Evolutionary conservation across 305 asterid species (phyloP), one percentile per base, ranked within the genome.

Genomic region (Solanum hybrid): DNA sequence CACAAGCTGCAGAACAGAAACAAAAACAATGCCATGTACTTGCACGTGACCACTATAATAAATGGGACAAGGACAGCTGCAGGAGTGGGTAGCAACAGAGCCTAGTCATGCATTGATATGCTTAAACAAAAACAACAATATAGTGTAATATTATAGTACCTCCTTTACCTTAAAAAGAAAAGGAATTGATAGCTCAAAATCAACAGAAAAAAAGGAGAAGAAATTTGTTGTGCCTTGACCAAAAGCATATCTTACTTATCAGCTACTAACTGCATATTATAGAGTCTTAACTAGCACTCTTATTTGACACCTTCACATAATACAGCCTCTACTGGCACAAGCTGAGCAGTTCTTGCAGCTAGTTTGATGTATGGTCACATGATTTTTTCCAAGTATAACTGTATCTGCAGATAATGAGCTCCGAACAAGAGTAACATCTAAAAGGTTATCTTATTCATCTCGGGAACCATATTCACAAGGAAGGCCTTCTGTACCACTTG

Each of bases 1-100:
- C 10, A 34, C 76, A 84, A 31, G 37, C 37, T 82, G 26, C 33
- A 17, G 20, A 31, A 29, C 39, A 84, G 41, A 84, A 51, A 84
- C 88, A 36, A 84, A 84, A 82, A 82, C 37, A 82, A 82, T 82
- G 87, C 17, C 10, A 82, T 39, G 72, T 82, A 82, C 87, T 41
- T 82, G 70, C 87, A 82, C 15, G 72, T 39, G 73, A 82, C 87
- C 87, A 82, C 73, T 27, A 27, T 39, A 41, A 39, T 82, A 82
- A 37, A 39, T 41, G 38, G 73, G 26, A 82, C 20, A 31, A 15
- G 88, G 88, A 51, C 41, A 45, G 27, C 41, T 29, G 88, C 88
- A 84, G 75, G 41, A 45, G 76, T 29, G 75, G 76, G 39, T 84
- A 84, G 76, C 88, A 29, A 31, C 12, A 31, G 88, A 41, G 38